Percentiles rank a stretch among this genome's conserved stretches.
Conservation (phyloP, 768 basidiomycete species). For the Psilocybe tampanensis region DNA sequence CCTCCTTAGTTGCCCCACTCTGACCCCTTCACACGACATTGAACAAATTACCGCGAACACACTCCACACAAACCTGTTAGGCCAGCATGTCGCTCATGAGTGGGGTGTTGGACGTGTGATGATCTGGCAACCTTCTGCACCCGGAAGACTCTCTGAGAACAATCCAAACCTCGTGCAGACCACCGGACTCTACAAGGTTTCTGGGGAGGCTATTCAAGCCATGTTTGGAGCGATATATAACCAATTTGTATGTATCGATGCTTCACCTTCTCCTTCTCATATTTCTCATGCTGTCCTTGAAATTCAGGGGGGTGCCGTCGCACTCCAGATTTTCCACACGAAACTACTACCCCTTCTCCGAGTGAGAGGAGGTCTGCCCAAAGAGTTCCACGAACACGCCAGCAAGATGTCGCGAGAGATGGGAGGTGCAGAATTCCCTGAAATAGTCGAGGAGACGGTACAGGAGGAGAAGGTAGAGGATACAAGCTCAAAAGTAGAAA, state of each 20-base stretch:
- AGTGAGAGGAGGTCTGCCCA: conserved; percentile 43
- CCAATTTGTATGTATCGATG: conserved; percentile 67
- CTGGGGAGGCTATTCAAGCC: conserved; percentile 77
- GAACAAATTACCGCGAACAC: conserved; percentile 58
- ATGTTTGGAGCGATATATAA: conserved; percentile 77
- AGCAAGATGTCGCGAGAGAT: conserved; percentile 44
- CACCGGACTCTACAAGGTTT: conserved; percentile 75
- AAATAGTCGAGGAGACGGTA: background rate
- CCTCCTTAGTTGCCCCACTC: conserved; percentile 55
- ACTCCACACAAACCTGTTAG: conserved; percentile 71
- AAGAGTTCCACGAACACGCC: conserved; percentile 51
- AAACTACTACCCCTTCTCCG: conserved; percentile 47
- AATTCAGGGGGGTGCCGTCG: conserved; percentile 45
- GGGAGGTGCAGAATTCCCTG: conserved; percentile 47
- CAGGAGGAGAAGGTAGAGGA: background rate
- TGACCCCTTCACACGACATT: conserved; percentile 53
- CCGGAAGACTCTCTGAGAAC: conserved; percentile 31
- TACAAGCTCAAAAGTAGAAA: conserved; percentile 17
- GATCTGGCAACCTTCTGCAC: conserved; percentile 70
- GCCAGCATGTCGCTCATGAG: conserved; percentile 71
- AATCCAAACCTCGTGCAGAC: conserved; percentile 38
- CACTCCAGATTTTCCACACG: conserved; percentile 54
- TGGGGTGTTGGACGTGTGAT: conserved; percentile 78
- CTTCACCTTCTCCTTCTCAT: background rate
- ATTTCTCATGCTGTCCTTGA: conserved; percentile 5